These are phyloP conservation scores for Ogataea glucozyma DNA, from an alignment of 805 yeast species.

Conservation along the genomic window DNA sequence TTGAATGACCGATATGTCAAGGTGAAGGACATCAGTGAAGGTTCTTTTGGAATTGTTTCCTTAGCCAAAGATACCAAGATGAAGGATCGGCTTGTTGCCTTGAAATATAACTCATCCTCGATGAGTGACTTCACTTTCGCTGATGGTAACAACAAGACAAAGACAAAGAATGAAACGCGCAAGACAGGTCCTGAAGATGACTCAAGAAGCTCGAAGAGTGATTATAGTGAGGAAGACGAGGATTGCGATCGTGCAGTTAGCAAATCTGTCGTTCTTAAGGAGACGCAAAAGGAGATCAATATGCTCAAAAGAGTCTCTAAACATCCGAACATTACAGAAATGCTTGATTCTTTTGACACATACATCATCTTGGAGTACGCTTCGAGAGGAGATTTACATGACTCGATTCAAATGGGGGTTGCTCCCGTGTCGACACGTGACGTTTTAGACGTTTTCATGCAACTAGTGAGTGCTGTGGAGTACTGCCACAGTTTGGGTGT, in stretches of 20 bases:
- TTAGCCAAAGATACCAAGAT: constrained; percentile 70
- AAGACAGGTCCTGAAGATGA: constrained; percentile 16
- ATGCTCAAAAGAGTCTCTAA: constrained; percentile 65
- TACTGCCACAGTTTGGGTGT: constrained; percentile 51
- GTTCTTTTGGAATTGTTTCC: constrained; percentile 91
- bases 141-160: not conserved
- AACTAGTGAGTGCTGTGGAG: constrained; percentile 50
- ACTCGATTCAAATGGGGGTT: constrained; percentile 64
- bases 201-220: constrained; percentile 1
- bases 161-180: constrained; percentile 17
- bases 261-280: constrained; percentile 44
- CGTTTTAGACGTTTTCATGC: constrained; percentile 54
- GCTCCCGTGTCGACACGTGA: constrained; percentile 63
- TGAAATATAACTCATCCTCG: constrained; percentile 75
- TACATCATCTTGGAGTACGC: constrained; percentile 73
- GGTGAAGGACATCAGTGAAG: constrained; percentile 79
- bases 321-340: constrained; percentile 46
- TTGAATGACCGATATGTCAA: constrained; percentile 65
- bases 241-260: constrained; percentile 16
- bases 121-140: constrained; percentile 42
- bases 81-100: constrained; percentile 63
- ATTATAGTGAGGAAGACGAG: not conserved
- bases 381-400: constrained; percentile 83
- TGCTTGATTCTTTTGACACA: constrained; percentile 53
- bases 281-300: constrained; percentile 67